Conservation (phyloP, 2,329 filamentous ascomycete species). For the Penicillium nordicum region DNA sequence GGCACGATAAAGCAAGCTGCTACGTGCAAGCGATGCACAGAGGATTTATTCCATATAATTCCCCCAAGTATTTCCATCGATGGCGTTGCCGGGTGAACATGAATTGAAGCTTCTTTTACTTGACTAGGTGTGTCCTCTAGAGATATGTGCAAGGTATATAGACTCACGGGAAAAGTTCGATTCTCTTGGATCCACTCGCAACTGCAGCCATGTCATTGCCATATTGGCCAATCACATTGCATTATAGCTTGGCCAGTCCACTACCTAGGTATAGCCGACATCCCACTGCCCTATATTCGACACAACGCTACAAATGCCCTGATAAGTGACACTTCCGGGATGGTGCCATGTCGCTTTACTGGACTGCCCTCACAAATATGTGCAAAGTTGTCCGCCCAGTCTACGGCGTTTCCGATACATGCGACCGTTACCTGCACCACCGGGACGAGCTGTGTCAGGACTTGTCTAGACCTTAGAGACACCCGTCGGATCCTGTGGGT, state of each 20-base stretch:
- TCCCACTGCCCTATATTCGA: not conserved
- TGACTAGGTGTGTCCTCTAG: not conserved
- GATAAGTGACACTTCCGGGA: not conserved
- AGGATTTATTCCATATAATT: not conserved
- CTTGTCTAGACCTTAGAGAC: constrained; percentile 57
- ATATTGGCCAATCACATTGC: not conserved
- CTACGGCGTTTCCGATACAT: not conserved
- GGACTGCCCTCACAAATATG: not conserved
- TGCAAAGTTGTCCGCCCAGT: not conserved
- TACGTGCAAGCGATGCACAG: constrained; percentile 1
- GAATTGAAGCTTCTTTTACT: constrained; percentile 1
- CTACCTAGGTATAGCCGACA: too few relatives aligned
- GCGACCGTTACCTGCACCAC: not conserved
- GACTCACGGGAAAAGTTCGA: not conserved
- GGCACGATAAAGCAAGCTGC: not conserved
- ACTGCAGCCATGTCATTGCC: not conserved
- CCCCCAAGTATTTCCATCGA: not conserved
- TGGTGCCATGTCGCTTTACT: not conserved
- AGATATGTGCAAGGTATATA: not conserved
- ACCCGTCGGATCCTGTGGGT: constrained; percentile 64
- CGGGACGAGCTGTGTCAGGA: constrained; percentile 31
- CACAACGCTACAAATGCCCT: not conserved
- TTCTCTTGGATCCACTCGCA: not conserved
- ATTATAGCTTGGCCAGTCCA: not conserved
- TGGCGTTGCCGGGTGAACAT: constrained; percentile 6